Percentiles rank a stretch among this genome's conserved stretches.
These are phyloP conservation scores for Auriscalpium microsporum DNA, from an alignment of 768 basidiomycete genomes.

Conservation along the genomic window DNA sequence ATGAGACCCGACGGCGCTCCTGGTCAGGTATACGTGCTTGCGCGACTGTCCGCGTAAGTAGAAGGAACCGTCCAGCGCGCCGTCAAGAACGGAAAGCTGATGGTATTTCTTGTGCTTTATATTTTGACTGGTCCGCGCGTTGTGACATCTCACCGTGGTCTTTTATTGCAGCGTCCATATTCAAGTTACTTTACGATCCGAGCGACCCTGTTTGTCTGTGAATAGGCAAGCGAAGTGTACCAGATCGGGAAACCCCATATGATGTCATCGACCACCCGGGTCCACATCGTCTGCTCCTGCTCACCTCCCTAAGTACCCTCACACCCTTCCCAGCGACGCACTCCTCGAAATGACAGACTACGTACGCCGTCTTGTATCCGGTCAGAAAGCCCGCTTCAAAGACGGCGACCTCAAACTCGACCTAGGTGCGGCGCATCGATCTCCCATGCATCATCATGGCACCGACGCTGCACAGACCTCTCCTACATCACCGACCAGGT, in stretches of 20 bases:
- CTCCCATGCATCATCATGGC: neutral
- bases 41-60: constrained; percentile 16
- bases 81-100: constrained; percentile 61
- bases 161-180: too few species aligned
- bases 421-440: constrained; percentile 40
- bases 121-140: neutral
- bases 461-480: constrained; percentile 31
- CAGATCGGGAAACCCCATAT: neutral
- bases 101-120: neutral
- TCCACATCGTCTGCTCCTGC: neutral
- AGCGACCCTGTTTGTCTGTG: too few species aligned
- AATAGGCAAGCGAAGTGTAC: too few species aligned
- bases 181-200: too few species aligned
- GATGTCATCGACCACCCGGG: neutral
- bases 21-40: constrained; percentile 34
- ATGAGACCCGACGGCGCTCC: neutral
- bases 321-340: neutral
- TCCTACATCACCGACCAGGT: constrained; percentile 67
- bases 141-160: neutral
- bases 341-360: constrained; percentile 45
- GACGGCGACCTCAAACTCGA: constrained; percentile 62
- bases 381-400: constrained; percentile 68
- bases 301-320: neutral
- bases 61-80: constrained; percentile 35
- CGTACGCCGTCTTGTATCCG: constrained; percentile 71